Base-by-base conservation (phyloP, 176 grass and related monocot species). In the Paspalum notatum region DNA sequence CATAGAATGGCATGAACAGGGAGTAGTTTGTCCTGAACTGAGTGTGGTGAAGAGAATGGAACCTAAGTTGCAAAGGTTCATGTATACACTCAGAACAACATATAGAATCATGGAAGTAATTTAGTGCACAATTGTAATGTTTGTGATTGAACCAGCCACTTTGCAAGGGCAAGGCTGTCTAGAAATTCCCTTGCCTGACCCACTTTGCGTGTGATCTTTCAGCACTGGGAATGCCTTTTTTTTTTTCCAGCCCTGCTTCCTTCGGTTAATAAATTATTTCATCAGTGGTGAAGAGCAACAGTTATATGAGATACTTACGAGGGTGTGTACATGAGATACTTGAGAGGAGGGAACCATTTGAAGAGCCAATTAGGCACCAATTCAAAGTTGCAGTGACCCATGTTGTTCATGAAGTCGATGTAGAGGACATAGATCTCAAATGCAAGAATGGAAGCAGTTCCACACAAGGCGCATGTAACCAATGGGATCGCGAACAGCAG, bases 381-480 rank as follows among this genome's bases (percentile, higher is more conserved):
- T 57, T 97, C 95, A 50, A 97, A 97, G 72, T 97, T 98, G 83
- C 95, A 94, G 53, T 98, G 95, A 0, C 95, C 90, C 92, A 98
- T 89, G 72, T 98, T 98, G 83, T 98, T 98, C 95, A 98, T 98
- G 68, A 98, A 94, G 60, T 98, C 95, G 24, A 94, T 84, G 77
- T 94, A 98, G 51, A 53, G 25, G 9, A 94, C 6, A 10, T 94
- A 97, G 0, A 84, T 80, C 40, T 87, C 8, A 4, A 85, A 53
- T 21, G 49, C 21, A 8, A 89, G 1, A 22, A 97, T 85, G 27
- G 90, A 94, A 40, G 63, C 66, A 25, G 80, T 83, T 60, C 91
- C 73, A 0, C 53, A 89, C 46, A 92, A 27, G 61, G 84, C 4
- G 7, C 68, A 65, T 10, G 18, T 21, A 22, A 97, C 12, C 80